Evolutionary conservation across 2,329 filamentous ascomycete genomes (phyloP).

Genomic region (Aspergillus cejpii): DNA sequence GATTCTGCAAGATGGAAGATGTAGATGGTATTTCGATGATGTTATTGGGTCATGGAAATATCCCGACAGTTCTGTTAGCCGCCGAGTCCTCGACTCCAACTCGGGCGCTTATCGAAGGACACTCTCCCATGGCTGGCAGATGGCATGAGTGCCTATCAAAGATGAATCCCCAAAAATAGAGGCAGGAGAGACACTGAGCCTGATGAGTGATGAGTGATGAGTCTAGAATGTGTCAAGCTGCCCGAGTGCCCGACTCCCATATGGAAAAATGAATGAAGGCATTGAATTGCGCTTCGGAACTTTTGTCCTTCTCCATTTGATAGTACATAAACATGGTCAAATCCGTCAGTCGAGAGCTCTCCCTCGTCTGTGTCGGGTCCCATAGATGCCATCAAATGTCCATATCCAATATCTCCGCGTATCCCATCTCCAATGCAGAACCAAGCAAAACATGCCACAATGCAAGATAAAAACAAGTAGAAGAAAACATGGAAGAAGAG

Average conservation of each 20-base stretch:
- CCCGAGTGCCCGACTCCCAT: too few relatives aligned
- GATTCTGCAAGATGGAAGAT: constrained; percentile 9
- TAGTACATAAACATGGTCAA: background rate
- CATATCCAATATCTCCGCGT: background rate
- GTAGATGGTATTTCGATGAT: constrained; percentile 1
- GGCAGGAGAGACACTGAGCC: background rate
- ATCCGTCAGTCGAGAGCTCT: background rate
- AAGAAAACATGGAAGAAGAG: constrained; percentile 1
- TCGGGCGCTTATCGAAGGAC: background rate
- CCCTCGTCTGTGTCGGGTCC: background rate
- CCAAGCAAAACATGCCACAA: constrained; percentile 3
- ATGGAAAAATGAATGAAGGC: too few relatives aligned
- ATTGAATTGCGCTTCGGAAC: background rate
- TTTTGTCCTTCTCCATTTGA: background rate
- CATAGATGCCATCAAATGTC: background rate
- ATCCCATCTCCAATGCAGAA: background rate
- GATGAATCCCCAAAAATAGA: background rate
- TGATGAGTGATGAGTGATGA: background rate
- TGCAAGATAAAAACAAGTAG: constrained; percentile 6
- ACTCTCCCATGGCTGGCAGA: background rate
- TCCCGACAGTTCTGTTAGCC: constrained; percentile 12
- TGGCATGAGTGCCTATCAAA: background rate
- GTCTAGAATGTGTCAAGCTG: too few relatives aligned
- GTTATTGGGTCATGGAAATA: constrained; percentile 12
- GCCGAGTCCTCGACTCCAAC: constrained; percentile 3